Evolutionary conservation across 2,329 filamentous ascomycete genomes (phyloP).

Genomic region (Raffaelea albimanens): DNA sequence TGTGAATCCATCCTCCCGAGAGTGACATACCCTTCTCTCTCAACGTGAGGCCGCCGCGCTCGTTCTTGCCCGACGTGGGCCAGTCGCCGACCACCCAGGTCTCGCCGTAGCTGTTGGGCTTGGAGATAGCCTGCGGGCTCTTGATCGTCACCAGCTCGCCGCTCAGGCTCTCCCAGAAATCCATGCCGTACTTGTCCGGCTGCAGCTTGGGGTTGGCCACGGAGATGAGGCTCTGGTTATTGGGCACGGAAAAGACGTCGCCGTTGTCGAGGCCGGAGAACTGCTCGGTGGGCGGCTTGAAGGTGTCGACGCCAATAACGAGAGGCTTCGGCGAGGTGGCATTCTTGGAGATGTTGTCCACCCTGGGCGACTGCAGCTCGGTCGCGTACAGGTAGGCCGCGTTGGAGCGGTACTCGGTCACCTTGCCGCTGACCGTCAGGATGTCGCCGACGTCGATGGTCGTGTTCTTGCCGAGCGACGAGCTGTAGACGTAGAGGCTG

Average conservation of each 20-base stretch:
- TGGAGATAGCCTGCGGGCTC: slow-evolving; percentile 44
- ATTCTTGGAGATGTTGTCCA: background rate
- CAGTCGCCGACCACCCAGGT: slow-evolving; percentile 61
- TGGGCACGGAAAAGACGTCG: slow-evolving; percentile 56
- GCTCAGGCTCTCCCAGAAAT: slow-evolving; percentile 63
- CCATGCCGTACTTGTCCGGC: slow-evolving; percentile 53
- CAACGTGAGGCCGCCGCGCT: slow-evolving; percentile 55
- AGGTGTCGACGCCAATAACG: slow-evolving; percentile 49
- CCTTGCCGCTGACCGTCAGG: slow-evolving; percentile 48
- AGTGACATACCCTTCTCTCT: slow-evolving; percentile 25
- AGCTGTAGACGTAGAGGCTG: slow-evolving; percentile 55
- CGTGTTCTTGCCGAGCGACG: slow-evolving; percentile 33
- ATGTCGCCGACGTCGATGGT: slow-evolving; percentile 50
- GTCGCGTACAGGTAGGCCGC: slow-evolving; percentile 53
- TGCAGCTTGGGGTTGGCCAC: slow-evolving; percentile 50
- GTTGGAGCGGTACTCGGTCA: slow-evolving; percentile 47
- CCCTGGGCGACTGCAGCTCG: slow-evolving; percentile 43
- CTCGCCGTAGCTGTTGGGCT: slow-evolving; percentile 56
- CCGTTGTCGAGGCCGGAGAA: slow-evolving; percentile 55
- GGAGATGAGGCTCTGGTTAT: slow-evolving; percentile 49
- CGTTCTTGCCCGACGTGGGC: slow-evolving; percentile 52
- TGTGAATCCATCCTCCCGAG: slow-evolving; percentile 1
- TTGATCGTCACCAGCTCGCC: slow-evolving; percentile 59
- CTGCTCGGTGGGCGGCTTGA: slow-evolving; percentile 49
- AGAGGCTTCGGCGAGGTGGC: slow-evolving; percentile 27